phyloP scores from a whole-genome alignment of 2,329 filamentous ascomycete species.

The Phialocephala subalpina region DNA sequence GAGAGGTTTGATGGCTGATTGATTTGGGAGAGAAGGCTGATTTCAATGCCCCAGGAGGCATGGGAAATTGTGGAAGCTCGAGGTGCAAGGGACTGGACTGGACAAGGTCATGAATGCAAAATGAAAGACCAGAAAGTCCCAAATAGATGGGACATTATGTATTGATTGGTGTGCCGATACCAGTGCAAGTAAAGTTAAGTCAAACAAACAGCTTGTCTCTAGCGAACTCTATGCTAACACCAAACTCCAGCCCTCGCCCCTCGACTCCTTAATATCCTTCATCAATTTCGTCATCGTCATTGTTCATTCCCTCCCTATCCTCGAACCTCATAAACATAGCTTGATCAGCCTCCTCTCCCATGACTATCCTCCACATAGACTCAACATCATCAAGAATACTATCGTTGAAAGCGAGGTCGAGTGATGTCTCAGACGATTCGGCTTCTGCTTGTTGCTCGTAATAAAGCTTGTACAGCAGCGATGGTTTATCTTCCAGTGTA shows the following conservation, averaged over 20 bases:
- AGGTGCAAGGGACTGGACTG: no score
- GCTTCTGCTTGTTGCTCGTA: constrained; percentile 59
- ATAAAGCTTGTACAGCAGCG: constrained; percentile 58
- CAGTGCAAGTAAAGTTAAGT: no score
- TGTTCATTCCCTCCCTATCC: constrained; percentile 70
- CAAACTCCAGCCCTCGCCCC: constrained; percentile 4
- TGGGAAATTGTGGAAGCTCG: no score
- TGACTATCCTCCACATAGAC: constrained; percentile 69
- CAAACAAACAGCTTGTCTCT: no score
- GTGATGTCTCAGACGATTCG: constrained; percentile 52
- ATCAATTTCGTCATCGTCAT: constrained; percentile 65
- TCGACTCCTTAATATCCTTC: constrained; percentile 20
- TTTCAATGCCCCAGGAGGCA: no score
- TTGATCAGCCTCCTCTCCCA: constrained; percentile 48
- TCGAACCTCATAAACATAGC: constrained; percentile 77
- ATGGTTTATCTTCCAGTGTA: constrained; percentile 39
- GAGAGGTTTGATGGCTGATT: no score
- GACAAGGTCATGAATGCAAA: no score
- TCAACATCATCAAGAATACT: constrained; percentile 70
- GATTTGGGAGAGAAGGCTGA: no score
- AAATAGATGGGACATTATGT: no score
- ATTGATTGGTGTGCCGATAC: no score
- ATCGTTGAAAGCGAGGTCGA: constrained; percentile 81
- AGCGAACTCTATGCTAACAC: constrained; percentile 2
- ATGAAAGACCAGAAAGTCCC: no score